phyloP scores from a whole-genome alignment of 331 rosid genomes.

The Phaseolus coccineus region DNA sequence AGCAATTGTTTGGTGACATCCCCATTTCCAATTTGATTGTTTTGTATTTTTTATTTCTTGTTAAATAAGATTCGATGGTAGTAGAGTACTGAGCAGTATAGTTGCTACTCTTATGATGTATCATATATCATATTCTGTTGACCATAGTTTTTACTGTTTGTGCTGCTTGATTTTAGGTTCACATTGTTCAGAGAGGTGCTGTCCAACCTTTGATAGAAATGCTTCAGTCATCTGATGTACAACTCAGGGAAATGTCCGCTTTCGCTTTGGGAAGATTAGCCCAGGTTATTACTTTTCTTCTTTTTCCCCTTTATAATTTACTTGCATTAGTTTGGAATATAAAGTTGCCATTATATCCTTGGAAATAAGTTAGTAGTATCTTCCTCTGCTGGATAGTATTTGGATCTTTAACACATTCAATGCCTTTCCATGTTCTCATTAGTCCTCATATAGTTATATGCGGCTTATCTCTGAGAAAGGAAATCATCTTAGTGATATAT shows the following conservation, averaged over 20 bases:
- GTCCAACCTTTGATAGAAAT: conserved; percentile 94
- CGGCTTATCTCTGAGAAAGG: not conserved
- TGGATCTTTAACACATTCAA: conserved; percentile 13
- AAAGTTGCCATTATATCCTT: conserved; percentile 21
- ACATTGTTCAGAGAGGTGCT: conserved; percentile 99
- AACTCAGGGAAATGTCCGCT: conserved; percentile 97
- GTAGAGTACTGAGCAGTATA: conserved; percentile 25
- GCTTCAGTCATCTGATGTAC: conserved; percentile 97
- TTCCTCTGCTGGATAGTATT: conserved; percentile 28
- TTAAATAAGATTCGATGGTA: conserved; percentile 26
- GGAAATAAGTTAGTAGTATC: conserved; percentile 9
- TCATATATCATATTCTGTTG: conserved; percentile 15
- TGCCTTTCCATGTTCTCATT: conserved; percentile 12
- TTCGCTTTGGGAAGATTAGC: conserved; percentile 98
- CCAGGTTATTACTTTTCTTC: conserved; percentile 62
- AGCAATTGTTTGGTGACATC: conserved; percentile 15
- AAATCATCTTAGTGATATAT: conserved; percentile 18
- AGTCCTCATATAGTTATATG: not conserved
- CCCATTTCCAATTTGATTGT: conserved; percentile 34
- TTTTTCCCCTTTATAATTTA: conserved; percentile 16
- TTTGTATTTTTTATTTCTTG: conserved; percentile 22
- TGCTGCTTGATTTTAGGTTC: conserved; percentile 65
- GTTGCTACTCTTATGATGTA: conserved; percentile 36
- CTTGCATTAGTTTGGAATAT: conserved; percentile 31
- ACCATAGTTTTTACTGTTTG: not conserved